Evolutionary conservation across 805 yeast genomes (phyloP).

Genomic region (Wickerhamomyces ciferrii): DNA sequence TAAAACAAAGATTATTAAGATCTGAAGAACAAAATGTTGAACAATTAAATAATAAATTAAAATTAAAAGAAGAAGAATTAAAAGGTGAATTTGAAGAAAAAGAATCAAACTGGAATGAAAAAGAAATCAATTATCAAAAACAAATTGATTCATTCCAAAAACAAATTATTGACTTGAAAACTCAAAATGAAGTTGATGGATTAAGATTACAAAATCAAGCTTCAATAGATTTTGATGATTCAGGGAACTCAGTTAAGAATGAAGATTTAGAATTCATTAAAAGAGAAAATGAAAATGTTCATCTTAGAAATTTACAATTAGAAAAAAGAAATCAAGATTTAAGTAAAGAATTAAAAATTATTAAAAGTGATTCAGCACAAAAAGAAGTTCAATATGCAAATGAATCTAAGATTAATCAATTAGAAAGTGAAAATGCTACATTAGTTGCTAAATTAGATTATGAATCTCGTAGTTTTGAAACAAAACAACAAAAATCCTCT

Average conservation of each 20-base stretch:
- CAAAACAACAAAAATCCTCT: conserved; percentile 21
- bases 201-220: conserved; percentile 43
- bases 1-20: conserved; percentile 56
- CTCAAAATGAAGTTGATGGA: conserved; percentile 29
- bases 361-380: conserved; percentile 38
- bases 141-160: conserved; percentile 48
- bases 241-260: conserved; percentile 1
- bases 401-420: conserved; percentile 40
- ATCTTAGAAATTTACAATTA: conserved; percentile 60
- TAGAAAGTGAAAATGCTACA: conserved; percentile 67
- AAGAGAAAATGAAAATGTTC: conserved; percentile 69
- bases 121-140: conserved; percentile 45
- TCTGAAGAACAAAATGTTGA: conserved; percentile 59
- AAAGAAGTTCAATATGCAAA: conserved; percentile 35
- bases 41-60: conserved; percentile 44
- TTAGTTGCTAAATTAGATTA: conserved; percentile 54
- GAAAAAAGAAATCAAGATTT: conserved; percentile 77
- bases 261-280: conserved; percentile 60
- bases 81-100: conserved; percentile 67
- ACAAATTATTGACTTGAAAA: conserved; percentile 59
- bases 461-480: conserved; percentile 26
- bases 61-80: conserved; percentile 72
- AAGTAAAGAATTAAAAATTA: conserved; percentile 55
- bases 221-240: conserved; percentile 2
- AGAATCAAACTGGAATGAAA: conserved; percentile 59